phyloP scores from a whole-genome alignment of 768 basidiomycete genomes.

The Phanerodontia chrysosporium region DNA sequence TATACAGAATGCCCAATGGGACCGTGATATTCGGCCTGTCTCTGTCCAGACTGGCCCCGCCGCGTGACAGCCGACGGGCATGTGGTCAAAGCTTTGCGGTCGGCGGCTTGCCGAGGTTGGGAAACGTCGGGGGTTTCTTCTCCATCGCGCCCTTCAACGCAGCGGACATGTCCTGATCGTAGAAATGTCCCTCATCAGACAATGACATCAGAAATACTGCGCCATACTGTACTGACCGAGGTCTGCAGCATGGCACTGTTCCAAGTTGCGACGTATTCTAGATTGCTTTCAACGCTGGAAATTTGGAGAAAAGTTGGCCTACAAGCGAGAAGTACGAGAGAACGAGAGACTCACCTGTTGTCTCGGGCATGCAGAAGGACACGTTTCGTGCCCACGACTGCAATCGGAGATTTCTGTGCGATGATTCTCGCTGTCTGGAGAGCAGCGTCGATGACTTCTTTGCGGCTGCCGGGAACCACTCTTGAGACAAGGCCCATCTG shows the following conservation, averaged over 20 bases:
- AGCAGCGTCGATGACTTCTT: conserved; percentile 64
- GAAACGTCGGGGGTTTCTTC: conserved; percentile 17
- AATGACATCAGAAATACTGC: not conserved
- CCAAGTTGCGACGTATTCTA: conserved; percentile 57
- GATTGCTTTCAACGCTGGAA: conserved; percentile 38
- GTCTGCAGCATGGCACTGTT: conserved; percentile 50
- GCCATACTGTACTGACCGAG: conserved; percentile 27
- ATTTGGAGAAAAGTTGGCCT: not conserved
- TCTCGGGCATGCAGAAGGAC: conserved; percentile 76
- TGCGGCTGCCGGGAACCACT: conserved; percentile 60
- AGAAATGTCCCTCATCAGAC: not conserved
- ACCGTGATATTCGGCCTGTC: not conserved
- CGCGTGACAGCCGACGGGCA: not conserved
- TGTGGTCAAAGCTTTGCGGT: conserved; percentile 1
- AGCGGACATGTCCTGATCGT: conserved; percentile 15
- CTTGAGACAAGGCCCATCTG: conserved; percentile 71
- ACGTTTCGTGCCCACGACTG: conserved; percentile 72
- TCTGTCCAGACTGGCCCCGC: not conserved
- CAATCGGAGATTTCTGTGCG: conserved; percentile 75
- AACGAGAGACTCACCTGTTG: conserved; percentile 50
- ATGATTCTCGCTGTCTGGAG: conserved; percentile 63
- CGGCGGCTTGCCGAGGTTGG: conserved; percentile 14
- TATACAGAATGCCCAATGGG: not conserved
- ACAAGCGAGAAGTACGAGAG: not conserved
- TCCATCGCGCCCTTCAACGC: conserved; percentile 15